Evolutionary conservation across 2,329 filamentous ascomycete genomes (phyloP).

Genomic region (Calonectria hongkongensis): DNA sequence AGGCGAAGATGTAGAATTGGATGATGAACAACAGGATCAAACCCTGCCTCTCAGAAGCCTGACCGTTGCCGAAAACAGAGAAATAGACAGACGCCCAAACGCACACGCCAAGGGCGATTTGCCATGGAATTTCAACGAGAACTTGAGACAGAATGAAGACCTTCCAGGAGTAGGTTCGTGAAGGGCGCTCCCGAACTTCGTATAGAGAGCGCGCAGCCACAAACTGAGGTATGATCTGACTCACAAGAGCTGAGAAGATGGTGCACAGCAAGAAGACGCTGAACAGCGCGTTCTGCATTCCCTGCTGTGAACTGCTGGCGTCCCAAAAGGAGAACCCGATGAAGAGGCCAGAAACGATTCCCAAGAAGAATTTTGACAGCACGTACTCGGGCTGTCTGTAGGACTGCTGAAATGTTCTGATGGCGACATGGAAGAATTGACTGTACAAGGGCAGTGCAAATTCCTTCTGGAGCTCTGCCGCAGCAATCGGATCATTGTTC

Average conservation of each 20-base stretch:
- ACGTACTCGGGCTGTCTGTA: slow-evolving; percentile 37
- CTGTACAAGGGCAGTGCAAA: slow-evolving; percentile 1
- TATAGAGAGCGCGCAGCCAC: slow-evolving; percentile 85
- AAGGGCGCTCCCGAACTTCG: slow-evolving; percentile 84
- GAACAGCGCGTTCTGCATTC: slow-evolving; percentile 85
- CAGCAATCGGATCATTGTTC: neutral
- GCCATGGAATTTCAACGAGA: slow-evolving; percentile 82
- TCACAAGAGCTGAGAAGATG: slow-evolving; percentile 81
- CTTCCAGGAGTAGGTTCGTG: slow-evolving; percentile 84
- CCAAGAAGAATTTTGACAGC: slow-evolving; percentile 31
- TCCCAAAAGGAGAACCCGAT: slow-evolving; percentile 82
- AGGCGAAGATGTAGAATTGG: slow-evolving; percentile 79
- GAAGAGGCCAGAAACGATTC: slow-evolving; percentile 66
- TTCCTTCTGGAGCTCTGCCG: slow-evolving; percentile 23
- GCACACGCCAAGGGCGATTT: slow-evolving; percentile 78
- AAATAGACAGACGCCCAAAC: slow-evolving; percentile 82
- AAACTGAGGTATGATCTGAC: slow-evolving; percentile 84
- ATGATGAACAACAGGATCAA: slow-evolving; percentile 72
- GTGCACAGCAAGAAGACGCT: slow-evolving; percentile 84
- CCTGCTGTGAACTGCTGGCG: slow-evolving; percentile 72
- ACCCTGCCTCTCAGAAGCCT: slow-evolving; percentile 75
- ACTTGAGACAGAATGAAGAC: slow-evolving; percentile 83
- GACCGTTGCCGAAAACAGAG: slow-evolving; percentile 68
- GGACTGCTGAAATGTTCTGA: slow-evolving; percentile 40
- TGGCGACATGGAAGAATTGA: slow-evolving; percentile 2